A percentile compares a stretch with the other conserved stretches of the same genome.
Evolutionary conservation across 1,139 yeast genomes (phyloP).

Genomic region (Sugiyamaella sp.): DNA sequence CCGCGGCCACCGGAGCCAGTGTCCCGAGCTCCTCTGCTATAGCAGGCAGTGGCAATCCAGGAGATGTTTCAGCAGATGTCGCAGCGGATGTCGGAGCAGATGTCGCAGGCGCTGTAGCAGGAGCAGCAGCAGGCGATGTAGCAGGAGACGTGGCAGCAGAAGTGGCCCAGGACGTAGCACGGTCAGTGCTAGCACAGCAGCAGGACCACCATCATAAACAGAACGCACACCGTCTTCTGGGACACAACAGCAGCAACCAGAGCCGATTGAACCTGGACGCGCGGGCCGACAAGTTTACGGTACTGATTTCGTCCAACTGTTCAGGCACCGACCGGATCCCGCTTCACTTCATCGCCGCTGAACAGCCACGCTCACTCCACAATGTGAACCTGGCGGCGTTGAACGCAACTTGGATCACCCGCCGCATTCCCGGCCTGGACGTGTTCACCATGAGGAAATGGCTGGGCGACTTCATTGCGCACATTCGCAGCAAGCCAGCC

Average conservation of each 20-base stretch:
- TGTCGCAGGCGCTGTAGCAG: neutral
- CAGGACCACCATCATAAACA: conserved; percentile 7
- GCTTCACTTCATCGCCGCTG: conserved; percentile 19
- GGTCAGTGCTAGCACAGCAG: conserved; percentile 19
- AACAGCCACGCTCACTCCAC: conserved; percentile 16
- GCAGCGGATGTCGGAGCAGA: neutral
- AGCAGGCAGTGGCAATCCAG: conserved; percentile 2
- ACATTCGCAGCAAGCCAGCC: conserved; percentile 8
- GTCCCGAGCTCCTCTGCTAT: too few species aligned
- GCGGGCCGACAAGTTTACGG: conserved; percentile 16
- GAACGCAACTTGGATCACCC: conserved; percentile 20
- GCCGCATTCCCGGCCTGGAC: conserved; percentile 17
- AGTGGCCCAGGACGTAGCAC: conserved; percentile 21
- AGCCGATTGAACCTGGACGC: conserved; percentile 7
- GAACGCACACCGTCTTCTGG: neutral
- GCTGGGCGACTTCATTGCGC: conserved; percentile 19
- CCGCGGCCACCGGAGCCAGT: too few species aligned
- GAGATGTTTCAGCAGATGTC: conserved; percentile 5
- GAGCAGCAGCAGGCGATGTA: neutral
- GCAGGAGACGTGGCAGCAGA: neutral
- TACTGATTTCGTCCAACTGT: conserved; percentile 16
- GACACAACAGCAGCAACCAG: neutral
- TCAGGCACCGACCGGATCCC: conserved; percentile 23
- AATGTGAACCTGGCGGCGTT: conserved; percentile 20
- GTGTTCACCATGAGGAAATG: conserved; percentile 21